Evolutionary conservation across 2,329 filamentous ascomycete species (phyloP).

Genomic region (Beauveria caledonica): DNA sequence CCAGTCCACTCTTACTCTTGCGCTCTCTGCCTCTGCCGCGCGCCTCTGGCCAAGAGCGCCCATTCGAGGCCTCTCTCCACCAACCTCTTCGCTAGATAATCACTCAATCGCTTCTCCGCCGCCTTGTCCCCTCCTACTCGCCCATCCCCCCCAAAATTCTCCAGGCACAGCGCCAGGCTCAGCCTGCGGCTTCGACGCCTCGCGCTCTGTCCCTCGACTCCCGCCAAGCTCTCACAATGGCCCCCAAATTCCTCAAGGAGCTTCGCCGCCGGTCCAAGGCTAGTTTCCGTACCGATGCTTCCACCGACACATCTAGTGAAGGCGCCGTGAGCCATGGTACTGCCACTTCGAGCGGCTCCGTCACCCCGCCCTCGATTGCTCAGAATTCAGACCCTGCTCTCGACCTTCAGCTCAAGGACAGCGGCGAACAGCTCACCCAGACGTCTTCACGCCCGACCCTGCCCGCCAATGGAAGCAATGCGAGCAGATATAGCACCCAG

Average conservation of each 20-base stretch:
- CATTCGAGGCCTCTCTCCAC: background rate
- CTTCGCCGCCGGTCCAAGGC: slow-evolving; percentile 68
- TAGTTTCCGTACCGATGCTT: slow-evolving; percentile 60
- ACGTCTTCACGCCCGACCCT: slow-evolving; percentile 28
- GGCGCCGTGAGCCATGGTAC: slow-evolving; percentile 49
- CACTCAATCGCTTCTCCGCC: slow-evolving; percentile 1
- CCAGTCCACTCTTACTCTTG: background rate
- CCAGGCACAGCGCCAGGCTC: background rate
- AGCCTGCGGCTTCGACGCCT: background rate
- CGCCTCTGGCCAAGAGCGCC: slow-evolving; percentile 5
- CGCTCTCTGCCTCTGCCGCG: slow-evolving; percentile 1
- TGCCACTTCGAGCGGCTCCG: slow-evolving; percentile 57
- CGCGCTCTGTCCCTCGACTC: background rate
- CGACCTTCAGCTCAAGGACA: slow-evolving; percentile 50
- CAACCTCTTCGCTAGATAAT: background rate
- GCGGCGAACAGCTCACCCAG: slow-evolving; percentile 18
- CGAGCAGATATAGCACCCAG: slow-evolving; percentile 39
- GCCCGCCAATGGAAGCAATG: slow-evolving; percentile 27
- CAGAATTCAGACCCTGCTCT: slow-evolving; percentile 58
- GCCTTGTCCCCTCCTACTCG: background rate
- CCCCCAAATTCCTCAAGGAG: slow-evolving; percentile 60
- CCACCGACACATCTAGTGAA: slow-evolving; percentile 55
- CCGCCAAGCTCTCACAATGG: slow-evolving; percentile 32
- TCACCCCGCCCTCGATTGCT: slow-evolving; percentile 67
- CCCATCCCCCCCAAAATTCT: background rate